phyloP scores from a whole-genome alignment of 2,329 filamentous ascomycete genomes.

The Thelonectria blattea region DNA sequence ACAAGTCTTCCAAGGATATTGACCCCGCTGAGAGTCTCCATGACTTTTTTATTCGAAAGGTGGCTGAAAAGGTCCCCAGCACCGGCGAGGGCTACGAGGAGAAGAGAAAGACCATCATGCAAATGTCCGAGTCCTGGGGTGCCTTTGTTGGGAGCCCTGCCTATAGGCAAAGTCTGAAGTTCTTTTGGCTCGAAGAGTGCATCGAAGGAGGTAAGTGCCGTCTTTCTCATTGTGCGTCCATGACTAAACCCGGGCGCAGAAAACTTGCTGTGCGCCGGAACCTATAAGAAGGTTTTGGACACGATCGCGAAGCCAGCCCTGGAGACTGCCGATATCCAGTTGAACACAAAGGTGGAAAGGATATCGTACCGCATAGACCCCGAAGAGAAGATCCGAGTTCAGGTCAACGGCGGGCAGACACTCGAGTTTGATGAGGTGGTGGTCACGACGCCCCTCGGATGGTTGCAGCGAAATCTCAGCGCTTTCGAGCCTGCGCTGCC shows the following conservation, averaged over 20 bases:
- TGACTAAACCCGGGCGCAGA: conserved; percentile 46
- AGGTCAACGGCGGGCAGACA: conserved; percentile 51
- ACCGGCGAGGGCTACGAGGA: conserved; percentile 47
- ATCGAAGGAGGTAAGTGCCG: conserved; percentile 66
- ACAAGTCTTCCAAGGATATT: conserved; percentile 59
- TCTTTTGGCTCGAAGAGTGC: conserved; percentile 80
- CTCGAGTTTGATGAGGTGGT: conserved; percentile 71
- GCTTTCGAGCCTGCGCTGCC: conserved; percentile 68
- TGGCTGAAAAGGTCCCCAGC: conserved; percentile 54
- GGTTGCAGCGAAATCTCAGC: conserved; percentile 65
- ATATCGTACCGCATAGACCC: conserved; percentile 44
- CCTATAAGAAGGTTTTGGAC: conserved; percentile 64
- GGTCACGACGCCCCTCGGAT: conserved; percentile 71
- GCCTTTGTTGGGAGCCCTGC: conserved; percentile 72
- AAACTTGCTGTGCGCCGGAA: conserved; percentile 65
- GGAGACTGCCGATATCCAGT: conserved; percentile 60
- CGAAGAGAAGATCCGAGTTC: conserved; percentile 49
- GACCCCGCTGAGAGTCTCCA: conserved; percentile 54
- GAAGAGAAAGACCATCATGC: conserved; percentile 53
- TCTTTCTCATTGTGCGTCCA: neutral
- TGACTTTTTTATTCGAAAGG: conserved; percentile 58
- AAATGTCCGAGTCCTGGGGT: conserved; percentile 71
- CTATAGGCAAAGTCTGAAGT: conserved; percentile 71
- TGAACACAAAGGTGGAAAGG: conserved; percentile 53
- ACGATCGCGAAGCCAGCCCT: conserved; percentile 63